Evolutionary conservation across 2,329 filamentous ascomycete species (phyloP), one percentile per base, ranked within the genome.

Genomic region (Pseudophaeomoniella oleicola): DNA sequence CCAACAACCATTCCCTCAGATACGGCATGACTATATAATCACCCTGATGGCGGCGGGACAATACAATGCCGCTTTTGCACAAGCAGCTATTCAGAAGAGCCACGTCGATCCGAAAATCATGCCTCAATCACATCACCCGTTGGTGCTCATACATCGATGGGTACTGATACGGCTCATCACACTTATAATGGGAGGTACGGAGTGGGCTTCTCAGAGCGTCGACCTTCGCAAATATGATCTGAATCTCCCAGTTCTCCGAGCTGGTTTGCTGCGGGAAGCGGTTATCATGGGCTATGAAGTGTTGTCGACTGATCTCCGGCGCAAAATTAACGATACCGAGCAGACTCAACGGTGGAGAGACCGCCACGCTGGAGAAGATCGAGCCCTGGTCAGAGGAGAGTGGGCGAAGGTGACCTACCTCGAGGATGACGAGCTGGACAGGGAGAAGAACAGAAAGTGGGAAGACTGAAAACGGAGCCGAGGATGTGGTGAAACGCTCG

Each of bases 21-120:
- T 76, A 1, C 61, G 72, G 5, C 63, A 72, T 39, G 64, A 71
- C 22, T 48, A 74, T 4, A 64, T 73, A 32, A 54, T 68, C 4
- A 56, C 59, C 6, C 53, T 69, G 3, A 55, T 75, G 11, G 50
- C 58, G 0, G 48, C 49, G 0, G 53, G 56, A 9, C 49, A 62
- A 4, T 69, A 61, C 40, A 53, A 57, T n/a, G 46, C 52, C 4
- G 71, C 69, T 3, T 66, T 71, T 43, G 47, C 62, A 3, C 66
- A 75, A 4, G 62, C 62, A 4, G 56, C 69, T 2, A 65, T 70
- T 38, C 59, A 66, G 2, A 67, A 72, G 44, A 57, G 65, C 35
- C 50, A 60, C 18, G 57, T 72, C 39, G 63, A 74, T 32, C 69
- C 71, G 0, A 46, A 61, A 2, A 51, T 75, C 2, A 72, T 68